These are phyloP conservation scores for Sphaerulina musiva DNA, from an alignment of 2,329 filamentous ascomycete genomes.

Conservation along the genomic window DNA sequence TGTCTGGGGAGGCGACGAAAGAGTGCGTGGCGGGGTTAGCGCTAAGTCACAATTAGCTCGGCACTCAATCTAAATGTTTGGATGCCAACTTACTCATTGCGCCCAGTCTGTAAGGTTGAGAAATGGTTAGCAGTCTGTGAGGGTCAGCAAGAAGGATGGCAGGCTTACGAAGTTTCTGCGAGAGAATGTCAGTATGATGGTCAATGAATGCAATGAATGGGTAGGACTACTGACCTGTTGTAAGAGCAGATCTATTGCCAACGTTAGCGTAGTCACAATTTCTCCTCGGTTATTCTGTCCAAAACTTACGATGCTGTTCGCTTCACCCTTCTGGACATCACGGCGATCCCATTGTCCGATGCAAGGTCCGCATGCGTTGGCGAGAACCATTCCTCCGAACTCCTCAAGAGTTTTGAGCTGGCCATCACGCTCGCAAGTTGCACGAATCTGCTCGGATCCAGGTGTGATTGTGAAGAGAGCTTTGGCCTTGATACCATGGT, in stretches of 20 bases:
- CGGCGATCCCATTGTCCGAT: conserved; percentile 74
- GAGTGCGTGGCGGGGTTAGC: conserved; percentile 92
- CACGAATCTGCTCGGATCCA: conserved; percentile 92
- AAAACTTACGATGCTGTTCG: conserved; percentile 68
- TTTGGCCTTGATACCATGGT: conserved; percentile 92
- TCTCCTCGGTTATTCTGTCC: not conserved
- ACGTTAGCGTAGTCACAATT: not conserved
- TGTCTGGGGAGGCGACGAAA: conserved; percentile 84
- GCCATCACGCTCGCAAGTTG: conserved; percentile 64
- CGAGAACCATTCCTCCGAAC: conserved; percentile 88
- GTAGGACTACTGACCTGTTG: conserved; percentile 57
- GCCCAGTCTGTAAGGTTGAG: conserved; percentile 55
- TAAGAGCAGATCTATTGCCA: conserved; percentile 68
- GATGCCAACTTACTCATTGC: conserved; percentile 60
- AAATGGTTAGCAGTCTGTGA: not conserved
- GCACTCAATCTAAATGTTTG: not conserved
- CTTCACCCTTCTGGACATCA: conserved; percentile 88
- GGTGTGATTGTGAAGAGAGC: conserved; percentile 90
- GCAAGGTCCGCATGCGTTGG: conserved; percentile 87
- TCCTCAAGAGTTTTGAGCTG: conserved; percentile 84
- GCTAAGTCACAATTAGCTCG: not conserved
- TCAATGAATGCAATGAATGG: not conserved
- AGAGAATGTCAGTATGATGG: not conserved
- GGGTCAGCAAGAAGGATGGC: too few relatives aligned
- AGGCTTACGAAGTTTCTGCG: too few relatives aligned